Evolutionary conservation across 352 stramenopile genomes (phyloP).

Genomic region (Globisporangium alternatum): DNA sequence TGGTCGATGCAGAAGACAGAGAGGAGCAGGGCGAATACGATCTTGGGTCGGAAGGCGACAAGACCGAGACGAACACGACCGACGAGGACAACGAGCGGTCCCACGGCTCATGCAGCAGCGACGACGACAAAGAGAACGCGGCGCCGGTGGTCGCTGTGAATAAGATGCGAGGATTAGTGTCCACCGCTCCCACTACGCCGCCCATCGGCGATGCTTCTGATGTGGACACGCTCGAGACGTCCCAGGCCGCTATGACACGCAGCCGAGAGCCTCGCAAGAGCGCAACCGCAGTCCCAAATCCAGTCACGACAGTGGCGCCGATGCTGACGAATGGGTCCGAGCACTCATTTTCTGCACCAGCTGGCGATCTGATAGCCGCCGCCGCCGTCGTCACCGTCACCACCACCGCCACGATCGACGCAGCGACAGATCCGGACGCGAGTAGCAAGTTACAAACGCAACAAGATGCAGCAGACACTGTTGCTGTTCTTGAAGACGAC

Average conservation of each 20-base stretch:
- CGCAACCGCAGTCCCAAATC: not conserved
- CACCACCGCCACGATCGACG: not conserved
- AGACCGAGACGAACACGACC: conserved; percentile 19
- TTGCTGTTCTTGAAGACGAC: not conserved
- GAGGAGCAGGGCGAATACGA: not conserved
- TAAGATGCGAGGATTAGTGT: not conserved
- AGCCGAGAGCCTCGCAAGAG: conserved; percentile 3
- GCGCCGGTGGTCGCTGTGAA: not conserved
- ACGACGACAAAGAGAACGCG: conserved; percentile 46
- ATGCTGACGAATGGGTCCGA: conserved; percentile 1
- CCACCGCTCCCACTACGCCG: not conserved
- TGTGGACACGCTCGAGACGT: not conserved
- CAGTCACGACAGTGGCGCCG: conserved; percentile 1
- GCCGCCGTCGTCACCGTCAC: not conserved
- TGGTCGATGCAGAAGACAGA: not conserved
- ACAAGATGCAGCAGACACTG: not conserved
- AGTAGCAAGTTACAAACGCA: conserved; percentile 2
- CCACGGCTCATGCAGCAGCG: conserved; percentile 17
- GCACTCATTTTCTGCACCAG: conserved; percentile 8
- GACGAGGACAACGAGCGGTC: conserved; percentile 15
- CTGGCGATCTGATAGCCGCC: not conserved
- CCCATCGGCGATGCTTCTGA: not conserved
- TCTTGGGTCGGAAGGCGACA: conserved; percentile 14
- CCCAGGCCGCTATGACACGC: conserved; percentile 1
- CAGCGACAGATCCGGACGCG: not conserved